Evolutionary conservation across 805 yeast genomes (phyloP), one percentile per base, ranked within the genome.

Genomic region (Kazachstania viticola): DNA sequence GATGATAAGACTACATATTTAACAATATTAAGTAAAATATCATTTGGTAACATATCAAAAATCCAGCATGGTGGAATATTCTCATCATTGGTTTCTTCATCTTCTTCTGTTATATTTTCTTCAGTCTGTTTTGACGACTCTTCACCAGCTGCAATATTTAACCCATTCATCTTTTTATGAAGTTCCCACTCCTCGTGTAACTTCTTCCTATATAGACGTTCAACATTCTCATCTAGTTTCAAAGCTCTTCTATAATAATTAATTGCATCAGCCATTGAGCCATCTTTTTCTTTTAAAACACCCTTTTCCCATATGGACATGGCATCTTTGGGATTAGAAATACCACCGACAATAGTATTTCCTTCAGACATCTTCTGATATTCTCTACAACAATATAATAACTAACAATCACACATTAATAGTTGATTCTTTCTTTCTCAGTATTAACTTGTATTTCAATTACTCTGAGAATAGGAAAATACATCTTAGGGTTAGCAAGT

Each of bases 191-290:
- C 64, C 2, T 69, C 69, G 5, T 67, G 63, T 11, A 72, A 55
- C 30, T 65, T 64, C 39, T 70, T 65, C 31, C 94, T 63, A 51
- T 83, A 83, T 15, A 71, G 54, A 29, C 68, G 58, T 48, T 85
- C 95, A 4, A 85, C 85, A 34, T 66, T 66, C 11, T 56, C 62
- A 40, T 68, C 49, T 4, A 56, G 25, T 33, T 68, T 73, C 51
- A 75, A 69, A 2, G 95, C 94, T 39, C 67, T 64, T 39, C 93
- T 62, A 54, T 85, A 85, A 41, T 59, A 67, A 30, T 62, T 69
- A 17, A 82, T 73, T 1, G 95, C 95, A 46, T 84, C 94, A n/a
- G 81, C 67, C 72, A 84, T 66, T 38, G 73, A 62, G 0, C 95
- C 95, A 30, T 64, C 69, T 21, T 68, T 60, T 54, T 85, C 95